Evolutionary conservation across 2,329 filamentous ascomycete species (phyloP).

Genomic region (Paecilomyces sp.): DNA sequence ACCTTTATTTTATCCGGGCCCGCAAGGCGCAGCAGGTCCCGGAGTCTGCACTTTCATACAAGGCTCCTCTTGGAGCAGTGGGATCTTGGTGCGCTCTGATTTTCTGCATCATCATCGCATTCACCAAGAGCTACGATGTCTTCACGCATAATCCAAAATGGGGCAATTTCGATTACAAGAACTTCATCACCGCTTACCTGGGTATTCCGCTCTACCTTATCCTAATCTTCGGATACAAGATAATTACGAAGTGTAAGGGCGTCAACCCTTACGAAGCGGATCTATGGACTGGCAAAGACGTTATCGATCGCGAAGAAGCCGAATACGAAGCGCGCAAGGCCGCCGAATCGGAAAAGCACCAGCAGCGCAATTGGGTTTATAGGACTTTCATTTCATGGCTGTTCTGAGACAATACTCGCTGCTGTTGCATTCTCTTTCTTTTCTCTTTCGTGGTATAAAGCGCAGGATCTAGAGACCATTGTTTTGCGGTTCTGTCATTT

Average conservation of each 20-base stretch:
- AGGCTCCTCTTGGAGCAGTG: conserved; percentile 59
- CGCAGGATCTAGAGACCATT: too few species aligned
- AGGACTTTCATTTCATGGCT: conserved; percentile 50
- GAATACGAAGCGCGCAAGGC: conserved; percentile 54
- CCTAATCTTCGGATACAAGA: conserved; percentile 61
- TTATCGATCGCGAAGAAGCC: conserved; percentile 63
- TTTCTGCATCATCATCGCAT: conserved; percentile 62
- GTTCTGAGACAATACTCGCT: conserved; percentile 36
- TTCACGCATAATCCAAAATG: conserved; percentile 47
- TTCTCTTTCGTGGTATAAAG: neutral
- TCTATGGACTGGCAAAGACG: conserved; percentile 63
- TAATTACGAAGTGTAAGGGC: conserved; percentile 45
- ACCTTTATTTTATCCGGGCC: conserved; percentile 57
- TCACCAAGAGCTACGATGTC: conserved; percentile 73
- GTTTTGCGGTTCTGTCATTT: neutral
- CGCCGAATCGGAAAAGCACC: conserved; percentile 24
- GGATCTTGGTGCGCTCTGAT: conserved; percentile 60
- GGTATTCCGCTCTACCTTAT: conserved; percentile 66
- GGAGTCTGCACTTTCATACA: conserved; percentile 51
- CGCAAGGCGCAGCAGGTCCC: conserved; percentile 52
- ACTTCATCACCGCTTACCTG: conserved; percentile 66
- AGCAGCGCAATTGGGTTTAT: conserved; percentile 44
- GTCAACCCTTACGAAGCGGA: conserved; percentile 54
- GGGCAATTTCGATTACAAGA: conserved; percentile 59
- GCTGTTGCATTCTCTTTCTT: neutral